Evolutionary conservation across 305 asterid species (phyloP).

Genomic region (Fraxinus albicans): DNA sequence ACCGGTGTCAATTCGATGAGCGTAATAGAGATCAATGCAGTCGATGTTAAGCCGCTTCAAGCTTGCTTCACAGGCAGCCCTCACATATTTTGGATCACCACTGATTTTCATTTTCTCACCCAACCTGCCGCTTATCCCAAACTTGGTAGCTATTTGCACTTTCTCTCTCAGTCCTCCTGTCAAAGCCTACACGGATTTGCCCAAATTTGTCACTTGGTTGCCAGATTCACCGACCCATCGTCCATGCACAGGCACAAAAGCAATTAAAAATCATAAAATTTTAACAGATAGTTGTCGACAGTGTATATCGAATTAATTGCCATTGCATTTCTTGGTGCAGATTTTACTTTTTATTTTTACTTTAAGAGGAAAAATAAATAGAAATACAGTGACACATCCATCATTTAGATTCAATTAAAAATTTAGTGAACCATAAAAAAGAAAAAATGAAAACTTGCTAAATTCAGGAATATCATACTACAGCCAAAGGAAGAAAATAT

Average conservation of each 20-base stretch:
- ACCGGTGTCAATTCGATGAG: slow-evolving; percentile 42
- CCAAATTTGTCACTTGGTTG: background rate
- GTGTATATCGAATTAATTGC: background rate
- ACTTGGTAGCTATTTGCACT: slow-evolving; percentile 41
- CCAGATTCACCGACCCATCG: background rate
- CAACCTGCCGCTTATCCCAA: slow-evolving; percentile 14
- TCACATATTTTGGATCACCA: slow-evolving; percentile 45
- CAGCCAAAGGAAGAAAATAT: background rate
- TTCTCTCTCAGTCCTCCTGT: slow-evolving; percentile 33
- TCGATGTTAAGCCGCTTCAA: slow-evolving; percentile 43
- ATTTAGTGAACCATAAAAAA: background rate
- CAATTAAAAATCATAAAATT: background rate
- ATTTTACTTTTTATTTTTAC: background rate
- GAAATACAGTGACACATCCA: background rate
- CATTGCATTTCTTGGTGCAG: background rate
- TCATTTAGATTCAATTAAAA: background rate
- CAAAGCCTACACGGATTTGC: slow-evolving; percentile 28
- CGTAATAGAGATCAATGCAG: slow-evolving; percentile 47
- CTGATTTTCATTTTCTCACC: slow-evolving; percentile 17
- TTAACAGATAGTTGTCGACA: background rate
- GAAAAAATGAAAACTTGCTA: background rate
- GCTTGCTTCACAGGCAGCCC: slow-evolving; percentile 52
- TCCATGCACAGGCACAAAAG: background rate
- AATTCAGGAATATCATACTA: background rate
- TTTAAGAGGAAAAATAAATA: background rate